Evolutionary conservation across 768 basidiomycete genomes (phyloP).

Genomic region (Trametes elegans): DNA sequence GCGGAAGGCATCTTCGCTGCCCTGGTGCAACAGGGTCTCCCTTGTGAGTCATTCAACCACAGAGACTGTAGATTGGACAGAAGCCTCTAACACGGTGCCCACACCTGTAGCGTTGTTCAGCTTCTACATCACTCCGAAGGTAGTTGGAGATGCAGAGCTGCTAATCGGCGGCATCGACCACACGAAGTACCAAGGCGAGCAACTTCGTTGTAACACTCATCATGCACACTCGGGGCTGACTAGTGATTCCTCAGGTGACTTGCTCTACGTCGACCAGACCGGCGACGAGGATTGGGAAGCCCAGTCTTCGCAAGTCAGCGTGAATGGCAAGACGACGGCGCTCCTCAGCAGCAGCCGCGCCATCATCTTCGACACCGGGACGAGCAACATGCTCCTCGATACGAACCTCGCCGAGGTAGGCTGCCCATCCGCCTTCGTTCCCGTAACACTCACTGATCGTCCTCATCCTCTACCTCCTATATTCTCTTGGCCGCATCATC

Average conservation of each 20-base stretch:
- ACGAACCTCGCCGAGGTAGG: slow-evolving; percentile 46
- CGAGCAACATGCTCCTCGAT: slow-evolving; percentile 52
- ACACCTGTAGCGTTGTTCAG: slow-evolving; percentile 49
- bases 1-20: slow-evolving; percentile 51
- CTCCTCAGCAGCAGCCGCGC: slow-evolving; percentile 38
- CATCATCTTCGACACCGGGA: slow-evolving; percentile 59
- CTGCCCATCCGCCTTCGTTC: not conserved
- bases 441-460: not conserved
- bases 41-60: slow-evolving; percentile 36
- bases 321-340: slow-evolving; percentile 51
- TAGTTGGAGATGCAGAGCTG: slow-evolving; percentile 41
- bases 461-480: not conserved
- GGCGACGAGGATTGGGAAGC: slow-evolving; percentile 44
- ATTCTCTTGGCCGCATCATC: too few relatives aligned
- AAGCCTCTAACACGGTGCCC: too few relatives aligned
- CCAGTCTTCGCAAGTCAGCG: slow-evolving; percentile 42
- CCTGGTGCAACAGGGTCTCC: slow-evolving; percentile 46
- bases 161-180: slow-evolving; percentile 53
- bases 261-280: slow-evolving; percentile 43
- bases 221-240: not conserved
- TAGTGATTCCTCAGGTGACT: slow-evolving; percentile 34
- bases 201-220: not conserved
- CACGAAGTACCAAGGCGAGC: slow-evolving; percentile 47
- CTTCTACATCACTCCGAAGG: slow-evolving; percentile 45
- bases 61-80: too few relatives aligned